Evolutionary conservation across 768 basidiomycete species (phyloP).

Genomic region (Cyclocybe aegerita): DNA sequence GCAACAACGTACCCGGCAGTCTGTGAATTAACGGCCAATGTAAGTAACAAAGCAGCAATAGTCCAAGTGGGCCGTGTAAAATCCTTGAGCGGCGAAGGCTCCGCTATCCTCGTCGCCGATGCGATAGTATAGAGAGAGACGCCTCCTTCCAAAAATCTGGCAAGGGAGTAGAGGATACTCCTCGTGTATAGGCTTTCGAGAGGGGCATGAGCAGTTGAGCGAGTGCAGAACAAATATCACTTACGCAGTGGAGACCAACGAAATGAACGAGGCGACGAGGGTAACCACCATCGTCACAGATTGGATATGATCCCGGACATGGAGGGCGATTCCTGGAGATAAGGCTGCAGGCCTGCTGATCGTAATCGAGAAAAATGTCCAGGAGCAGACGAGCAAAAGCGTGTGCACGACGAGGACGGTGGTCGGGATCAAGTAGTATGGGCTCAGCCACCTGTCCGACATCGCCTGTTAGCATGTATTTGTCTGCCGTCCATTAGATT

Average conservation of each 20-base stretch:
- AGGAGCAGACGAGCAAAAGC: conserved; percentile 10
- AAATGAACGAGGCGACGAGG: conserved; percentile 12
- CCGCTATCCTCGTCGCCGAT: conserved; percentile 11
- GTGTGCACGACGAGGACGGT: conserved; percentile 8
- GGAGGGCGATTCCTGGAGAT: conserved; percentile 6
- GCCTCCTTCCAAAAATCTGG: conserved; percentile 7
- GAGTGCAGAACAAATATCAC: background rate
- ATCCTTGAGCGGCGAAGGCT: conserved; percentile 12
- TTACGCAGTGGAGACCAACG: conserved; percentile 10
- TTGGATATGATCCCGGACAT: conserved; percentile 11
- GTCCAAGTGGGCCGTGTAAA: conserved; percentile 15
- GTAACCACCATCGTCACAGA: conserved; percentile 17
- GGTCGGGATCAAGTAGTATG: conserved; percentile 4
- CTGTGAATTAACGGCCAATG: conserved; percentile 12
- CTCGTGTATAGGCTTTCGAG: conserved; percentile 13
- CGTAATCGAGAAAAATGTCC: conserved; percentile 17
- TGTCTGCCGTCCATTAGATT: too few relatives aligned
- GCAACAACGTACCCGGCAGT: conserved; percentile 15
- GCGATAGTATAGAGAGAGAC: conserved; percentile 16
- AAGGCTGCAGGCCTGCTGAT: conserved; percentile 12
- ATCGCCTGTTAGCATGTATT: too few relatives aligned
- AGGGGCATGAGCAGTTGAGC: background rate
- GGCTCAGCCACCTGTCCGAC: background rate
- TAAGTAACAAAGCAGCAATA: conserved; percentile 11
- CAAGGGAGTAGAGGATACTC: conserved; percentile 16